Conservation (phyloP, 2,329 filamentous ascomycete species). For the Colletotrichum sp. region DNA sequence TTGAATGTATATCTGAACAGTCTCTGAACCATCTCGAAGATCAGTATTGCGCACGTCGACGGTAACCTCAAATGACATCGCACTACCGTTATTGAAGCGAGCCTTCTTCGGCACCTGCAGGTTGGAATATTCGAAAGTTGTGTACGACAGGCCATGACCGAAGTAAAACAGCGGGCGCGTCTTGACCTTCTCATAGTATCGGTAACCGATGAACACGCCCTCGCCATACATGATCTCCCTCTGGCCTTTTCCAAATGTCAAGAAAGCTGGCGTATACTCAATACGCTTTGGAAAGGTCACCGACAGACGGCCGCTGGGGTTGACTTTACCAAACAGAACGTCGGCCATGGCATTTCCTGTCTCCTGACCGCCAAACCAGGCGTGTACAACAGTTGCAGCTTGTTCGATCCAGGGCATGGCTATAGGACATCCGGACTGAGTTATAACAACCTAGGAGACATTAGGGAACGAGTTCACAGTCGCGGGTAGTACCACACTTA, state of each 20-base stretch:
- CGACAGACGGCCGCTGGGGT: constrained; percentile 68
- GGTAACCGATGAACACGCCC: constrained; percentile 74
- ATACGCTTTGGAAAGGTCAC: constrained; percentile 68
- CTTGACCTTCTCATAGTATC: constrained; percentile 63
- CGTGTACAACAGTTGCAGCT: constrained; percentile 40
- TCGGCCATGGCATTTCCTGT: constrained; percentile 27
- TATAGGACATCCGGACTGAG: constrained; percentile 64
- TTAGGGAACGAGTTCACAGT: too few species aligned
- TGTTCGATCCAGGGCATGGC: constrained; percentile 50
- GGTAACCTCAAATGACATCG: neutral
- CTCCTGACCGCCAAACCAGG: constrained; percentile 30
- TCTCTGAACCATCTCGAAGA: neutral
- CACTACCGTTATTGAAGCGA: neutral
- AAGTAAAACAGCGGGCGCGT: constrained; percentile 66
- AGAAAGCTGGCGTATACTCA: constrained; percentile 70
- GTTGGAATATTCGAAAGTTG: constrained; percentile 55
- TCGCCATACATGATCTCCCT: constrained; percentile 71
- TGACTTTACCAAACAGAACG: constrained; percentile 26
- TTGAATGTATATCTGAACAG: constrained; percentile 38
- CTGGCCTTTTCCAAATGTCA: constrained; percentile 70
- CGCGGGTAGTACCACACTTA: constrained; percentile 20
- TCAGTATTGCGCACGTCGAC: neutral
- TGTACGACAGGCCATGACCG: constrained; percentile 72
- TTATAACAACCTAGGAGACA: too few species aligned
- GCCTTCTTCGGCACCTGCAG: constrained; percentile 25